Conservation (phyloP, 1,284 basidiomycete genomes). For the Tausonia pullulans region DNA sequence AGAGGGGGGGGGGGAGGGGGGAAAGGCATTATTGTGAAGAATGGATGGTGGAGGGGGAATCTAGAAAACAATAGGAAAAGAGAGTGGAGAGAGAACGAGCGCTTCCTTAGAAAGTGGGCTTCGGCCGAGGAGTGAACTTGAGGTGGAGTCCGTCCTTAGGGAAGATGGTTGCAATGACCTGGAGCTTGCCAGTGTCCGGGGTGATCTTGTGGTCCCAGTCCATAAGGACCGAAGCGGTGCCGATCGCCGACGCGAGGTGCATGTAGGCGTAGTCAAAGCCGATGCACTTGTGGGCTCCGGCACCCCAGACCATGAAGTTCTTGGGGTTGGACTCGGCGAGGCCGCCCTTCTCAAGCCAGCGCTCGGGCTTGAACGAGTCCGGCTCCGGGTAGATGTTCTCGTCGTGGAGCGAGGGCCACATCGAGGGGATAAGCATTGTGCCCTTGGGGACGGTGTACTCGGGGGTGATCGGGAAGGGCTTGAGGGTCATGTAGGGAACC, state of each 20-base stretch:
- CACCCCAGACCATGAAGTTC: slow-evolving; percentile 94
- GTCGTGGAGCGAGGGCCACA: slow-evolving; percentile 91
- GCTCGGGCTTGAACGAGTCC: slow-evolving; percentile 71
- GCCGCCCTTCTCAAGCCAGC: slow-evolving; percentile 75
- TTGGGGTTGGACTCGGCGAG: slow-evolving; percentile 72
- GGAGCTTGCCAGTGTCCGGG: slow-evolving; percentile 63
- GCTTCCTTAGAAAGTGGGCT: too few species aligned
- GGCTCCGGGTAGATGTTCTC: slow-evolving; percentile 77
- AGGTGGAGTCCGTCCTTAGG: slow-evolving; percentile 82
- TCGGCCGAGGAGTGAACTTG: slow-evolving; percentile 41
- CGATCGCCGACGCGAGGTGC: slow-evolving; percentile 80
- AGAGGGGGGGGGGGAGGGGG: too few species aligned
- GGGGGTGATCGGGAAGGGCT: slow-evolving; percentile 78
- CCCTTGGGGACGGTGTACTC: slow-evolving; percentile 85
- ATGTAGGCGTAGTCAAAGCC: slow-evolving; percentile 85
- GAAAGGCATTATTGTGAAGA: too few species aligned
- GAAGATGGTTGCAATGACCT: slow-evolving; percentile 89
- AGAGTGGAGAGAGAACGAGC: not conserved
- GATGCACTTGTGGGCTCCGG: slow-evolving; percentile 87
- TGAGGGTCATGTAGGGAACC: slow-evolving; percentile 88
- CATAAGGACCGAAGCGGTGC: slow-evolving; percentile 68
- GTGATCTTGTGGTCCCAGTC: slow-evolving; percentile 85
- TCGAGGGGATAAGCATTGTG: slow-evolving; percentile 94
- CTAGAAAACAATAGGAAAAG: too few species aligned
- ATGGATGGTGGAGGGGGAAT: too few species aligned